phyloP scores from a whole-genome alignment of 2,329 filamentous ascomycete species.

The Beauveria caledonica region DNA sequence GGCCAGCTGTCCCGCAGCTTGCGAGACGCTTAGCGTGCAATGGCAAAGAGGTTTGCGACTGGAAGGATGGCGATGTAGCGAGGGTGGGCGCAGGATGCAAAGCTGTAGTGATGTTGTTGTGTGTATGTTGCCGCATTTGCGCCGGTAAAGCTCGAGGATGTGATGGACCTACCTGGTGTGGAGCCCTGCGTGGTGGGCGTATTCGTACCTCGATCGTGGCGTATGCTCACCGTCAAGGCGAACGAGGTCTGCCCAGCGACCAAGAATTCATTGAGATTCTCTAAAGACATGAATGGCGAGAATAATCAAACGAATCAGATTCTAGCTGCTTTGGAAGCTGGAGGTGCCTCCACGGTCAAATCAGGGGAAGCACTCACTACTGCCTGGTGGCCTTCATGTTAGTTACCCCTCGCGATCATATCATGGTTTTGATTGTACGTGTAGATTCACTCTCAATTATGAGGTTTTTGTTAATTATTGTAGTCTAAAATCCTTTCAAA shows the following conservation, averaged over 20 bases:
- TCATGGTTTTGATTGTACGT: too few relatives aligned
- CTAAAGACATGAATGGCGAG: too few relatives aligned
- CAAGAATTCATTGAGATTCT: background rate
- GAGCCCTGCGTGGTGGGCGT: background rate
- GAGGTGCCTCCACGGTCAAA: too few relatives aligned
- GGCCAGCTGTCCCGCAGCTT: background rate
- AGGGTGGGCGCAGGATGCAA: background rate
- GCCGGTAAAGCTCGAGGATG: background rate
- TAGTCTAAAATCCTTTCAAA: too few relatives aligned
- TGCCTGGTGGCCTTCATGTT: too few relatives aligned
- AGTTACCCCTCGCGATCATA: too few relatives aligned
- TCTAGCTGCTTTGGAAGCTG: too few relatives aligned
- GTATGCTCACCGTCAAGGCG: background rate
- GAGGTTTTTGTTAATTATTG: too few relatives aligned
- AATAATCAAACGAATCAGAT: too few relatives aligned
- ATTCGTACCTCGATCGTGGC: background rate
- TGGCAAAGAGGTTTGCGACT: background rate
- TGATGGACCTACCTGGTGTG: background rate
- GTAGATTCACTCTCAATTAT: too few relatives aligned
- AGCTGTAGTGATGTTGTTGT: background rate
- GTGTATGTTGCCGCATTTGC: background rate
- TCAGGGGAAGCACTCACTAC: too few relatives aligned
- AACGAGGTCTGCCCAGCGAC: background rate
- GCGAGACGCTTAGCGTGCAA: background rate
- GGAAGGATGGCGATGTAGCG: background rate